phyloP scores from a whole-genome alignment of 23 red algal species.

The Chondrus crispus region DNA sequence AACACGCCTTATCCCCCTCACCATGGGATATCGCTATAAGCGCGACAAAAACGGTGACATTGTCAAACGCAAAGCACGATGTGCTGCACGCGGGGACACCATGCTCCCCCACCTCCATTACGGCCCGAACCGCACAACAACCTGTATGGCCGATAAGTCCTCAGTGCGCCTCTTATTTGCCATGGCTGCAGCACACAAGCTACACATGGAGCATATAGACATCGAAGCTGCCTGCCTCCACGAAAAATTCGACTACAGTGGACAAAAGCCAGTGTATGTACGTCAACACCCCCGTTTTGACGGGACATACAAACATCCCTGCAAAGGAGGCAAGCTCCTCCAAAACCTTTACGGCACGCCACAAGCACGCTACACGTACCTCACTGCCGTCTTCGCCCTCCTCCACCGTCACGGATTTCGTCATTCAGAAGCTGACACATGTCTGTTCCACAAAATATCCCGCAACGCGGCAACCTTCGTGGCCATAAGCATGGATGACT shows the following conservation, averaged over 20 bases:
- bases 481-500: slow-evolving; percentile 2
- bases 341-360: background rate
- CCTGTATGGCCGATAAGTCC: background rate
- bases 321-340: background rate
- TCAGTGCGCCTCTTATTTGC: background rate
- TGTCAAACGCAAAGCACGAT: background rate
- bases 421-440: background rate
- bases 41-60: background rate
- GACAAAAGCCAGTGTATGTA: slow-evolving; percentile 2
- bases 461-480: background rate
- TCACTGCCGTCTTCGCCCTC: background rate
- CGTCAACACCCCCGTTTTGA: slow-evolving; percentile 2
- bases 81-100: background rate
- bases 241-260: background rate
- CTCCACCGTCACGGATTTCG: background rate
- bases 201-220: slow-evolving; percentile 36
- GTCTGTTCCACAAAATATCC: background rate
- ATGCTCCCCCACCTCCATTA: background rate
- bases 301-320: background rate
- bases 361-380: background rate
- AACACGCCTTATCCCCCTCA: background rate
- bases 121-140: background rate
- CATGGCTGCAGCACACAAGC: background rate
- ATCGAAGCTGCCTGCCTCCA: slow-evolving; percentile 22
- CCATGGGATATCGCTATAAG: slow-evolving; percentile 16